Percentiles rank a stretch among this genome's conserved stretches.
Evolutionary conservation across 129 eudicot genomes (phyloP).

Genomic region (Smallanthus sonchifolius): DNA sequence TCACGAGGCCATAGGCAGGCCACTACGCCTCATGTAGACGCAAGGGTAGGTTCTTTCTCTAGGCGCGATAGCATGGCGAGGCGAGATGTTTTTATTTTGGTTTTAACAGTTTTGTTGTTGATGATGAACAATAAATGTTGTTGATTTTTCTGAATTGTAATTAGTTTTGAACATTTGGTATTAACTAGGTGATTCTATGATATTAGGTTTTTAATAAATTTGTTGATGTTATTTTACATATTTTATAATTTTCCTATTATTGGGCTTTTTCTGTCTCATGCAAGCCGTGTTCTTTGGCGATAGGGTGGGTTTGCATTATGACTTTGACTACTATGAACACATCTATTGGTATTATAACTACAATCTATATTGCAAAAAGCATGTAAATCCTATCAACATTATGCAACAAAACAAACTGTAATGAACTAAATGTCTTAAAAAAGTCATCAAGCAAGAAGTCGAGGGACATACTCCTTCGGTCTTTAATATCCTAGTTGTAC

Average conservation of each 20-base stretch:
- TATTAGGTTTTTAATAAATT: neutral
- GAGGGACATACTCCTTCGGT: conserved; percentile 90
- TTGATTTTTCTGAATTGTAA: neutral
- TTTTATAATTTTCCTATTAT: neutral
- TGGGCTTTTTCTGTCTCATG: neutral
- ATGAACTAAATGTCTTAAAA: neutral
- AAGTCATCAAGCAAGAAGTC: conserved; percentile 26
- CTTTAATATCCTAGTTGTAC: conserved; percentile 78
- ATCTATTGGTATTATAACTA: neutral
- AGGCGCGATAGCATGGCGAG: neutral
- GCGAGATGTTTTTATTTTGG: neutral
- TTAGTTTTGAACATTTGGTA: neutral
- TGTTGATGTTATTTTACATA: neutral
- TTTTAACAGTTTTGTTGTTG: neutral
- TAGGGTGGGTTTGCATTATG: neutral
- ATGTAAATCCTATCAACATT: neutral
- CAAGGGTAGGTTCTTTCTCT: neutral
- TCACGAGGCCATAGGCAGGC: neutral
- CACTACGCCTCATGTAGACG: neutral
- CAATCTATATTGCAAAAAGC: neutral
- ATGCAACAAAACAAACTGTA: neutral
- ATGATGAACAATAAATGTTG: neutral
- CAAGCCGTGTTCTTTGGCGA: neutral
- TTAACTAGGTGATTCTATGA: neutral
- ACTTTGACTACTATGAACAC: neutral